Evolutionary conservation across 768 basidiomycete genomes (phyloP).

Genomic region (Termitomyces sp.): DNA sequence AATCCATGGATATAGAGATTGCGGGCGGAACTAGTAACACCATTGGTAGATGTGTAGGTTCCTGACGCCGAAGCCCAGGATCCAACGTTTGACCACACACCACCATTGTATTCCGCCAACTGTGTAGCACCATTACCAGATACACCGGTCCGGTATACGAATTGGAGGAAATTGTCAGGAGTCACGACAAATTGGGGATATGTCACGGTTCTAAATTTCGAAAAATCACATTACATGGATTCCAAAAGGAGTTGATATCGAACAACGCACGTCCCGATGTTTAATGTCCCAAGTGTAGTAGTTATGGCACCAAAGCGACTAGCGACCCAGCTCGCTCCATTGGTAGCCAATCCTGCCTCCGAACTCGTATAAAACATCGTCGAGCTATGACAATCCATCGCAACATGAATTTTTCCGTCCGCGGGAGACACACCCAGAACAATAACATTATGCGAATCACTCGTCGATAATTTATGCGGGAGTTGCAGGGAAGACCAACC

Average conservation of each 20-base stretch:
- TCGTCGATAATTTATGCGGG: slow-evolving; percentile 36
- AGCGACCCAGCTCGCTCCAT: slow-evolving; percentile 38
- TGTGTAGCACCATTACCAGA: slow-evolving; percentile 46
- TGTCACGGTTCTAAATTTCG: slow-evolving; percentile 31
- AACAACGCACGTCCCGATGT: slow-evolving; percentile 35
- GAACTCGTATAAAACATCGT: slow-evolving; percentile 41
- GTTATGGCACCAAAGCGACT: slow-evolving; percentile 39
- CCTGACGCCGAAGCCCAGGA: slow-evolving; percentile 43
- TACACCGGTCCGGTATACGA: slow-evolving; percentile 44
- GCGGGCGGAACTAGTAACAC: slow-evolving; percentile 35
- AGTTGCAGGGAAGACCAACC: slow-evolving; percentile 40
- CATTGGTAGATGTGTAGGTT: slow-evolving; percentile 39
- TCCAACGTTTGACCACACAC: slow-evolving; percentile 41
- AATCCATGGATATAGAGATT: slow-evolving; percentile 49
- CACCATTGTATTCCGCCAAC: slow-evolving; percentile 40
- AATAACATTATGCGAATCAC: slow-evolving; percentile 44
- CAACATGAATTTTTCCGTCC: slow-evolving; percentile 45
- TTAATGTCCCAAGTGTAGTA: slow-evolving; percentile 36
- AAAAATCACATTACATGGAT: neutral
- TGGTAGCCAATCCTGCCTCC: slow-evolving; percentile 35
- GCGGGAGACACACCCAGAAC: slow-evolving; percentile 40
- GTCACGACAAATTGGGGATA: slow-evolving; percentile 48
- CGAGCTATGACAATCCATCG: slow-evolving; percentile 44
- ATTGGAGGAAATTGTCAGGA: slow-evolving; percentile 42
- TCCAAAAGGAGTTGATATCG: neutral